A percentile compares a stretch with the other conserved stretches of the same genome.
phyloP scores from a whole-genome alignment of 768 basidiomycete species.

The Ramaria sp. region DNA sequence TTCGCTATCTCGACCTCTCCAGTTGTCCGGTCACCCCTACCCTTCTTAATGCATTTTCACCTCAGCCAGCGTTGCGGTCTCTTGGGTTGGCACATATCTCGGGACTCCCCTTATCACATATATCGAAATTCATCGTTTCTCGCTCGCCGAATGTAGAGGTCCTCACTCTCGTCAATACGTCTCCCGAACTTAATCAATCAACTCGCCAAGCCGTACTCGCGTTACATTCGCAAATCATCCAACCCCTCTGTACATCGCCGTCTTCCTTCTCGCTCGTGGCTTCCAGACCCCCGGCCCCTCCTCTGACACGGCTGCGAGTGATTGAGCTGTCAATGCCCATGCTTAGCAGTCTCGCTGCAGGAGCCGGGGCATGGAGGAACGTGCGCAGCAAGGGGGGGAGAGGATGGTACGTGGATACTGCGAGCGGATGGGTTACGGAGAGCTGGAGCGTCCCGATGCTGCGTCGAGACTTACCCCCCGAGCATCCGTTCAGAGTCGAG shows the following conservation, averaged over 20 bases:
- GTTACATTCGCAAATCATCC: conserved; percentile 68
- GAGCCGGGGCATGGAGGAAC: conserved; percentile 79
- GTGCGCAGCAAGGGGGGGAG: conserved; percentile 88
- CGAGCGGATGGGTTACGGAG: conserved; percentile 67
- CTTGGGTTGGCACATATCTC: conserved; percentile 86
- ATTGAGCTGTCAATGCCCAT: conserved; percentile 73
- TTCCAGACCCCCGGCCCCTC: conserved; percentile 21
- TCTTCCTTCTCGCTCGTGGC: conserved; percentile 49
- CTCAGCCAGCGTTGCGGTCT: conserved; percentile 71
- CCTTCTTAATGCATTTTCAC: conserved; percentile 40
- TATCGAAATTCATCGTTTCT: conserved; percentile 56
- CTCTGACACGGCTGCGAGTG: conserved; percentile 71
- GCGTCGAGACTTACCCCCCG: conserved; percentile 43
- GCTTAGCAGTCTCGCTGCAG: conserved; percentile 62
- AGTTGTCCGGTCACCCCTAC: conserved; percentile 61
- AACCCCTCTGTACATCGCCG: conserved; percentile 70
- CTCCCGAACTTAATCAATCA: conserved; percentile 57
- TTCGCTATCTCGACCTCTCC: conserved; percentile 87
- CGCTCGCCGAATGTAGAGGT: conserved; percentile 77
- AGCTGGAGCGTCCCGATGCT: conserved; percentile 33
- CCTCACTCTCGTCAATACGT: conserved; percentile 68
- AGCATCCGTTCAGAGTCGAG: conserved; percentile 61
- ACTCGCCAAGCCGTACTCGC: conserved; percentile 63
- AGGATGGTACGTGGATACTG: conserved; percentile 91
- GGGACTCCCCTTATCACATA: conserved; percentile 46